Percentiles rank a stretch among this genome's conserved stretches.
These are phyloP conservation scores for Trichophaea hybrida DNA, from an alignment of 2,329 filamentous ascomycete genomes.

Conservation along the genomic window DNA sequence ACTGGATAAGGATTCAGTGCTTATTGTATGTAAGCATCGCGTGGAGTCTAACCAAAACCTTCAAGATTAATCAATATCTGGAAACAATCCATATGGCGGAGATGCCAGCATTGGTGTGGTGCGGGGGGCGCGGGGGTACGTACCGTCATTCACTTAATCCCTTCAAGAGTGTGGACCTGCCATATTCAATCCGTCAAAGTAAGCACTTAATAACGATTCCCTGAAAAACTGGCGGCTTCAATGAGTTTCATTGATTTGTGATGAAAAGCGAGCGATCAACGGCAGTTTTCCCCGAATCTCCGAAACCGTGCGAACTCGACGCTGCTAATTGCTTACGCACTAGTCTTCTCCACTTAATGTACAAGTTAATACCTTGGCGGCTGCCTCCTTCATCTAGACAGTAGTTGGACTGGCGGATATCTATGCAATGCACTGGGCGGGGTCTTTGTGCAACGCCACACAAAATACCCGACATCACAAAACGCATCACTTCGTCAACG, in stretches of 20 bases:
- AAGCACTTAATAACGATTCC: not conserved
- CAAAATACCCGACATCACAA: too few relatives aligned
- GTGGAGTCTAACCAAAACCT: not conserved
- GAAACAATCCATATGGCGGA: not conserved
- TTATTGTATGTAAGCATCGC: not conserved
- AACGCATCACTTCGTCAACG: too few relatives aligned
- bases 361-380: not conserved
- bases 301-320: not conserved
- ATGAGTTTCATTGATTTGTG: not conserved
- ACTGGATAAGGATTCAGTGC: not conserved
- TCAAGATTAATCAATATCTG: not conserved
- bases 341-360: not conserved
- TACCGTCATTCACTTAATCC: not conserved
- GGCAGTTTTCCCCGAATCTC: not conserved
- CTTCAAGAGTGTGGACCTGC: not conserved
- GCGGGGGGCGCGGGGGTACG: not conserved
- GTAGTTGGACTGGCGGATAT: not conserved
- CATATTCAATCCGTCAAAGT: not conserved
- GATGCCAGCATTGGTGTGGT: not conserved
- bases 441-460: not conserved
- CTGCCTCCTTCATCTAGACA: not conserved
- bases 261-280: not conserved
- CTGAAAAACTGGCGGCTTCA: not conserved
- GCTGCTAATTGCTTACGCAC: not conserved
- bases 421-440: not conserved